Base-by-base conservation (phyloP, 1,284 basidiomycete genomes). In the Hypsizygus ulmarius region DNA sequence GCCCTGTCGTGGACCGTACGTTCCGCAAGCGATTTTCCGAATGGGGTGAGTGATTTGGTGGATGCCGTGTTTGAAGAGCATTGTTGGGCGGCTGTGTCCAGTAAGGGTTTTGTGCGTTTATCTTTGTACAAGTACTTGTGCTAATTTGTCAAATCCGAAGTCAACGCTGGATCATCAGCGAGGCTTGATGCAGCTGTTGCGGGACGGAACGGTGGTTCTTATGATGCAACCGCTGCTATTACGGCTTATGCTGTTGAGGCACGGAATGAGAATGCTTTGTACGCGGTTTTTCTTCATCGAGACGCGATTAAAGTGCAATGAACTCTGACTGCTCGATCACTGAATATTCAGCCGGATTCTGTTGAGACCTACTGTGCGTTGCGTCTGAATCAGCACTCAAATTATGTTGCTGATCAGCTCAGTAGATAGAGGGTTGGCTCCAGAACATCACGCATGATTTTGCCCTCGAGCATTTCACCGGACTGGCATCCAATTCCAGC, bases 231-330 rank as follows among this genome's bases (percentile, higher is more conserved):
- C 1, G 28, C 52, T 11, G 68, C 64, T 5, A 60, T 73, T 6
- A 69, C 66, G 4, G 62, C 55, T 1, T 66, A 63, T 34, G 69
- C 53, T 1, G 54, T 54, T 3, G 70, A 71, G 56, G 70, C 67
- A 6, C 54, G 69, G 14, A 69, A 68, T 35, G 70, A 72, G 55
- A 76, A 77, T 36, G 72, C 69, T 4, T 81, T 70, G 78, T 81
- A 53, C n/a, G 44, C 15, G 33, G n/a, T n/a, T 14, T 38, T 14
- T 6, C 18, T 36, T 37, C 30, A 27, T 19, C 21, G 18, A 28
- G 16, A 2, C 10, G 21, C 7, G 21, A 15, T 12, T n/a, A 9
- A 28, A 27, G 3, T 7, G 21, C 7, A 30, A 15, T 12, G 15
- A 9, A 12, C 30, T 15, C 50, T 45, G 16, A 48, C 19, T 15